Percentiles rank a stretch among this genome's conserved stretches.
Evolutionary conservation across 306 rosid genomes (phyloP).

Genomic region (Cyclanthera cordifolia): DNA sequence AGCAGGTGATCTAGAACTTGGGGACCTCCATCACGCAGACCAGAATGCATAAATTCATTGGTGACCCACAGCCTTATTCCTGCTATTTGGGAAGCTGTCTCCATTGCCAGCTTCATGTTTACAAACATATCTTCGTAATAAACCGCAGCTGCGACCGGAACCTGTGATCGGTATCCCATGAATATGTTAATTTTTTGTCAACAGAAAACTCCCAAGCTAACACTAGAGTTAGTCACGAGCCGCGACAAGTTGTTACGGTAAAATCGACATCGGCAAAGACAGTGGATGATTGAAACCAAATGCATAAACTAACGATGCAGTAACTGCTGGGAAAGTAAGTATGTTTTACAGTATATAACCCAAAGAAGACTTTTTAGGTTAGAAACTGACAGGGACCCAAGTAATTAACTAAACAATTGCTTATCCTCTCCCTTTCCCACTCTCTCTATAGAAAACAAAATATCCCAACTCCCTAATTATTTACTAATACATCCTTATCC

Average conservation of each 20-base stretch:
- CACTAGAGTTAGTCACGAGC: not conserved
- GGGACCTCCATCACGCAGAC: slow-evolving; percentile 65
- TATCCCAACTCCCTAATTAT: no score
- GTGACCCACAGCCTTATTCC: slow-evolving; percentile 80
- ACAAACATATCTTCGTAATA: slow-evolving; percentile 78
- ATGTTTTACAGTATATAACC: not conserved
- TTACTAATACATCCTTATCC: no score
- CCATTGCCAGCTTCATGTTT: slow-evolving; percentile 57
- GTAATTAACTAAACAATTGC: no score
- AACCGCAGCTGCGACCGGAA: slow-evolving; percentile 89
- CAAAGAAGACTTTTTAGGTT: not conserved
- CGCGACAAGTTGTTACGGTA: not conserved
- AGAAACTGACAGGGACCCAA: not conserved
- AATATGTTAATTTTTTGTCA: not conserved
- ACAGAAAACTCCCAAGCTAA: not conserved
- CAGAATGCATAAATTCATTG: slow-evolving; percentile 93
- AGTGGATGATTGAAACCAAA: not conserved
- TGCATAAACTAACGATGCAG: not conserved
- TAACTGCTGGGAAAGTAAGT: not conserved
- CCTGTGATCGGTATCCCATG: slow-evolving; percentile 27
- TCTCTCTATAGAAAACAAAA: no score
- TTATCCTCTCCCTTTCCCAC: no score
- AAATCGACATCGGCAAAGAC: not conserved
- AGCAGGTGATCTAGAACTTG: slow-evolving; percentile 74
- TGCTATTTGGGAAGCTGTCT: slow-evolving; percentile 75